Evolutionary conservation across 1,139 yeast species (phyloP).

Genomic region (Martiniozyma asiatica): DNA sequence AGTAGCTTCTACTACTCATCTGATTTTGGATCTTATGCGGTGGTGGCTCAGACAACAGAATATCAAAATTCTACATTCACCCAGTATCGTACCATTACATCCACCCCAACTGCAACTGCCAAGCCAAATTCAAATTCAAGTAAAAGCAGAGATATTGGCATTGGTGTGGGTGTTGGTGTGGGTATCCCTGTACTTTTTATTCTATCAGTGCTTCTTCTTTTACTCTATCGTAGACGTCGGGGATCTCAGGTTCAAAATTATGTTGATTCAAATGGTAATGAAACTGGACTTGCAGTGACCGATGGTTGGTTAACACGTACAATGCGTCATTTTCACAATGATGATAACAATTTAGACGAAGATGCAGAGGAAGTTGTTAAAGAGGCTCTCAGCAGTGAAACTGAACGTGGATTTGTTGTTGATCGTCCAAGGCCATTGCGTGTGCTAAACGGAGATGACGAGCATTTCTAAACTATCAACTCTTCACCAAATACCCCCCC

Average conservation of each 20-base stretch:
- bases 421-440: slow-evolving; percentile 14
- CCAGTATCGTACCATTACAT: slow-evolving; percentile 1
- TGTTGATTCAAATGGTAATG: slow-evolving; percentile 24
- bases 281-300: slow-evolving; percentile 19
- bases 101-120: slow-evolving; percentile 12
- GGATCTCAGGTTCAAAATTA: slow-evolving; percentile 13
- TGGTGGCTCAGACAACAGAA: slow-evolving; percentile 3
- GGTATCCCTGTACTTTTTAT: slow-evolving; percentile 23
- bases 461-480: too few relatives aligned
- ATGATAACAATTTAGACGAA: slow-evolving; percentile 11
- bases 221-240: slow-evolving; percentile 14
- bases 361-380: slow-evolving; percentile 3
- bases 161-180: slow-evolving; percentile 34
- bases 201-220: slow-evolving; percentile 12
- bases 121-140: slow-evolving; percentile 10
- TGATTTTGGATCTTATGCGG: slow-evolving; percentile 4
- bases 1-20: too few relatives aligned
- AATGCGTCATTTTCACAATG: slow-evolving; percentile 18
- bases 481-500: too few relatives aligned
- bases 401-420: slow-evolving; percentile 19
- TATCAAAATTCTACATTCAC: too few relatives aligned
- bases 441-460: slow-evolving; percentile 5
- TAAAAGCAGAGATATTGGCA: slow-evolving; percentile 28
- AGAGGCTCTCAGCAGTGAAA: slow-evolving; percentile 4
- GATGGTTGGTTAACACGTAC: slow-evolving; percentile 10